phyloP scores from a whole-genome alignment of 1,284 basidiomycete species.

The Fomitopsis pinicola region DNA sequence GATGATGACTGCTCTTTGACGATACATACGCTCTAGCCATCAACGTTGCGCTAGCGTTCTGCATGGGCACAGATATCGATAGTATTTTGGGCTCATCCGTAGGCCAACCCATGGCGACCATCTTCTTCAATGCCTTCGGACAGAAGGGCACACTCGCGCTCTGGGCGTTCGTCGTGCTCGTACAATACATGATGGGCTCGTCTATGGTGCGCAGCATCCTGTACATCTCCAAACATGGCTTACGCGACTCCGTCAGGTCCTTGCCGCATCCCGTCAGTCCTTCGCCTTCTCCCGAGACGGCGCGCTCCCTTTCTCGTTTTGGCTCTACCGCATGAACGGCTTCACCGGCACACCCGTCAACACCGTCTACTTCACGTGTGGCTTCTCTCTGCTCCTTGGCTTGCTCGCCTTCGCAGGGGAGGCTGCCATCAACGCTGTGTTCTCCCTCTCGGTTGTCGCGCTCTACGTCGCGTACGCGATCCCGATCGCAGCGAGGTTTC shows the following conservation, averaged over 20 bases:
- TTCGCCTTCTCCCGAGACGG: conserved; percentile 63
- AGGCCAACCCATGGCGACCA: conserved; percentile 73
- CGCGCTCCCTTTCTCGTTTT: conserved; percentile 71
- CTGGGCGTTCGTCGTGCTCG: conserved; percentile 61
- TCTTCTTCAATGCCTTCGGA: conserved; percentile 65
- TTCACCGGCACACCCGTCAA: conserved; percentile 65
- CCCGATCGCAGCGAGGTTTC: conserved; percentile 32
- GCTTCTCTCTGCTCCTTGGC: conserved; percentile 42
- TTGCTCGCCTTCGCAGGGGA: conserved; percentile 60
- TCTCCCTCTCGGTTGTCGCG: conserved; percentile 50
- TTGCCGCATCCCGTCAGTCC: conserved; percentile 47
- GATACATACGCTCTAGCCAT: conserved; percentile 33
- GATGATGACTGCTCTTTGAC: not conserved
- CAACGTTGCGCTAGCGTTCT: conserved; percentile 54
- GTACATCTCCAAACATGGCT: conserved; percentile 41
- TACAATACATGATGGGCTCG: conserved; percentile 73
- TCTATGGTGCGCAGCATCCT: conserved; percentile 48
- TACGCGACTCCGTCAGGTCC: conserved; percentile 43
- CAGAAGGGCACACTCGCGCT: conserved; percentile 50
- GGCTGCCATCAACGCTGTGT: conserved; percentile 63
- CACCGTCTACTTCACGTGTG: conserved; percentile 56
- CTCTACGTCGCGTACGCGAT: conserved; percentile 58
- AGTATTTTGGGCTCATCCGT: conserved; percentile 50
- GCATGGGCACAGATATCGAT: conserved; percentile 57
- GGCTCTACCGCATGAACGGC: conserved; percentile 63